Evolutionary conservation across 202 grass and related monocot species (phyloP).

Genomic region (Dendrocalamus latiflorus): DNA sequence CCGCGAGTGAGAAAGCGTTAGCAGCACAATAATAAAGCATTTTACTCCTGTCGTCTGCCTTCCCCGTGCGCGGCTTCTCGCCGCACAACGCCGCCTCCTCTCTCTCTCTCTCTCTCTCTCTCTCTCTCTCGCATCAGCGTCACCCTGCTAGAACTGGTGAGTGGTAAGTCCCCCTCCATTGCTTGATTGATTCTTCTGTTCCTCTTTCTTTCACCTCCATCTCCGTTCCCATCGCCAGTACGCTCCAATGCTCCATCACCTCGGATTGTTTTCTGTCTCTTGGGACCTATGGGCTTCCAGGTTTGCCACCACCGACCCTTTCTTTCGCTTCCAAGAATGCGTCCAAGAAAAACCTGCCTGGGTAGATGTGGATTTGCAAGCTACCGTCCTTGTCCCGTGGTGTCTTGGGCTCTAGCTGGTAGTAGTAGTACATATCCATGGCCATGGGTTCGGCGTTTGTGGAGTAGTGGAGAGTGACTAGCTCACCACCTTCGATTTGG

Average conservation of each 20-base stretch:
- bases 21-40: slow-evolving; percentile 23
- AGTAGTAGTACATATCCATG: not conserved
- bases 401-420: not conserved
- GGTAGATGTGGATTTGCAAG: slow-evolving; percentile 43
- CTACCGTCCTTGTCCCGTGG: slow-evolving; percentile 6
- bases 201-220: not conserved
- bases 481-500: not conserved
- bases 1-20: not conserved
- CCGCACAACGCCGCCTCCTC: not conserved
- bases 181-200: not conserved
- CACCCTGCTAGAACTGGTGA: not conserved
- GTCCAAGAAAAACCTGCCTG: not conserved
- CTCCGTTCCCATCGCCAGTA: not conserved
- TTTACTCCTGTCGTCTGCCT: not conserved
- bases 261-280: not conserved
- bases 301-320: not conserved
- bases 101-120: no score
- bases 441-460: not conserved
- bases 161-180: not conserved
- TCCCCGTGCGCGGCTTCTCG: not conserved
- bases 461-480: not conserved
- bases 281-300: not conserved
- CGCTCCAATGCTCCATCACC: not conserved
- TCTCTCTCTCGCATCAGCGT: not conserved
- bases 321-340: not conserved